Base-by-base conservation (phyloP, 495 filamentous ascomycete species). In the Xylaria bambusicola region DNA sequence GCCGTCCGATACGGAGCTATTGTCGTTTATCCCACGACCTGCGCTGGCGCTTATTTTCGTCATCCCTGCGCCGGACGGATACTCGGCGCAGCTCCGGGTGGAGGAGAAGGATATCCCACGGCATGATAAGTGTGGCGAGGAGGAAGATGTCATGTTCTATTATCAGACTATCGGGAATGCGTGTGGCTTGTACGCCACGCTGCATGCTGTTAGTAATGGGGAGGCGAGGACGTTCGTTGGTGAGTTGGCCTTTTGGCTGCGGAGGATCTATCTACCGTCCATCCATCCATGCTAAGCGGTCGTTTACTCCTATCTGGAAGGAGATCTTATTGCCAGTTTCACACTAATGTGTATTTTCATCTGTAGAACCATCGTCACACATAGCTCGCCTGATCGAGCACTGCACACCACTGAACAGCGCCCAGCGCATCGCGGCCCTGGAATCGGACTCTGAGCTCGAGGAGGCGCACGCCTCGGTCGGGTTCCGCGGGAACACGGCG, bases 141-240 rank as follows among this genome's bases (percentile, higher is more conserved):
- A 70, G 3, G 74, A 80, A 54, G 73, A 75, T 15, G 66, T 77
- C 10, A 81, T 91, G 55, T 95, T 91, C 90, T 95, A 92, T 74
- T 87, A 88, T 64, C 92, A 96, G 62, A 95, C 89, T 0, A 95
- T 96, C 66, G 80, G 84, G 35, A 83, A 94, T 70, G 86, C 90
- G 2, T 96, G 92, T 73, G 91, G 91, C 3, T 79, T 89, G 42
- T 91, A 91, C 69, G 91, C 86, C 0, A 75, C 93, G 3, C 70
- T 95, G 27, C 91, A 94, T 75, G 83, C 84, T 52, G 82, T 92
- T 3, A 75, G 80, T 36, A 77, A 77, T 49, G 74, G 73, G 1
- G 46, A 54, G 4, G 82, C 91, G 1, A 70, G 76, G 9, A 53
- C 68, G 18, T 75, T 77, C 60, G 77, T 85, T 64, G 24, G 64